Evolutionary conservation across 352 stramenopile species (phyloP), one percentile per base, ranked within the genome.

Genomic region (Pythium aristosporum): DNA sequence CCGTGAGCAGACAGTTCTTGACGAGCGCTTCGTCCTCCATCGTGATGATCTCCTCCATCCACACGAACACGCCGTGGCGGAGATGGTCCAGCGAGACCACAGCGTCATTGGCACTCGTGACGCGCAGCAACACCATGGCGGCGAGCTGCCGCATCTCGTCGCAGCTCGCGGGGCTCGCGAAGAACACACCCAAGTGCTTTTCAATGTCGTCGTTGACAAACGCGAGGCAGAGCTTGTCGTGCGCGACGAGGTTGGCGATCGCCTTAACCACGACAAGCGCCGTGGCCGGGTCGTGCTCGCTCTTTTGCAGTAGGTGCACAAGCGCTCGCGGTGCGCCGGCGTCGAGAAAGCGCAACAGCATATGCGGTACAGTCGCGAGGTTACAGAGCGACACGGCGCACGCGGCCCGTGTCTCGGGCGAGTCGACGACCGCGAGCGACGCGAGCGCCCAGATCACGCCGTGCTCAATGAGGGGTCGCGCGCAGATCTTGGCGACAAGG

Each of bases 331-430:
- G 80, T 2, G 80, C 85, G 0, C 82, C 82, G 34, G 85, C 80
- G 48, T 93, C 82, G 16, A 89, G 63, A 47, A 91, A 91, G 18
- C 84, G 81, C 12, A 73, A 65, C 2, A 91, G 66, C 70, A 91
- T 91, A 43, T 63, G 75, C 1, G 75, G 56, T 21, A 87, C 63
- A 4, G 73, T 76, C 20, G 82, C 87, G 41, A 92, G 68, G 72
- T 92, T 93, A 65, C 85, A 93, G 18, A 93, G 62, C n/a, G 79
- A 90, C 11, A 89, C 72, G 0, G 82, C 85, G 42, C 85, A 93
- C 6, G 77, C 82, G 7, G 75, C 73, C 41, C 74, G 75, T 13
- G 81, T 79, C 48, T 90, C 80, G 1, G 65, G 54, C 4, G 75
- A 81, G n/a, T 89, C 63, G 4, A 92, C 70, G 8, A 72, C 65